These are phyloP conservation scores for Cyberlindnera mississippiensis DNA, from an alignment of 805 yeast species.

Conservation along the genomic window DNA sequence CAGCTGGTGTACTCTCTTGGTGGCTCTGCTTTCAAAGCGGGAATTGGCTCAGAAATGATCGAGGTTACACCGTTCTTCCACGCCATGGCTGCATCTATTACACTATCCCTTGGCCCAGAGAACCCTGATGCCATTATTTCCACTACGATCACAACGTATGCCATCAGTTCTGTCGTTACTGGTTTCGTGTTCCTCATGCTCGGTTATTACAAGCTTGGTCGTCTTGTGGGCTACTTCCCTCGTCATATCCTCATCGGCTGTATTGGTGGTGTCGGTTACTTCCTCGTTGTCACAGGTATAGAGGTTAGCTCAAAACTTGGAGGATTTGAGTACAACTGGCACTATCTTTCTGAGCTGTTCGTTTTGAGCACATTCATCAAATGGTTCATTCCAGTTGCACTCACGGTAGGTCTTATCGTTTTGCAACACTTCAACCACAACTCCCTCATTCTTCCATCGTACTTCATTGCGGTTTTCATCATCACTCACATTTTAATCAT, in stretches of 20 bases:
- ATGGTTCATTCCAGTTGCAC: constrained; percentile 66
- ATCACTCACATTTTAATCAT: constrained; percentile 67
- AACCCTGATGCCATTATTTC: constrained; percentile 57
- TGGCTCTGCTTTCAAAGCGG: constrained; percentile 82
- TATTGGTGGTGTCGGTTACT: constrained; percentile 97
- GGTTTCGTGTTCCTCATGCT: constrained; percentile 74
- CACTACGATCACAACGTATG: constrained; percentile 84
- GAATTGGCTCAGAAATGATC: constrained; percentile 98
- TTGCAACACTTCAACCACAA: constrained; percentile 60
- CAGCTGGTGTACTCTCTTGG: constrained; percentile 88
- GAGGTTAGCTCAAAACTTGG: constrained; percentile 86
- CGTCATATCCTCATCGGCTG: constrained; percentile 95
- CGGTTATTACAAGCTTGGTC: constrained; percentile 79
- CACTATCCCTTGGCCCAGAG: constrained; percentile 49
- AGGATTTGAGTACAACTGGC: constrained; percentile 58
- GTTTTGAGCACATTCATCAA: constrained; percentile 45
- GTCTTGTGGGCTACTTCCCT: constrained; percentile 91
- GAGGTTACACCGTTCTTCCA: constrained; percentile 99
- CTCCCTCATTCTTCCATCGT: constrained; percentile 76
- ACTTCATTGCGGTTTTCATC: constrained; percentile 67
- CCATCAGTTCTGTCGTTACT: constrained; percentile 78
- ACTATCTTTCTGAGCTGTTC: constrained; percentile 47
- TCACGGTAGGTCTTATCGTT: constrained; percentile 58
- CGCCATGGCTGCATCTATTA: constrained; percentile 79
- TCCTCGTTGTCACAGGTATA: constrained; percentile 81